Percentiles rank a stretch among this genome's conserved stretches.
Conservation (phyloP, 768 basidiomycete species). For the Daedaleopsis nitida region DNA sequence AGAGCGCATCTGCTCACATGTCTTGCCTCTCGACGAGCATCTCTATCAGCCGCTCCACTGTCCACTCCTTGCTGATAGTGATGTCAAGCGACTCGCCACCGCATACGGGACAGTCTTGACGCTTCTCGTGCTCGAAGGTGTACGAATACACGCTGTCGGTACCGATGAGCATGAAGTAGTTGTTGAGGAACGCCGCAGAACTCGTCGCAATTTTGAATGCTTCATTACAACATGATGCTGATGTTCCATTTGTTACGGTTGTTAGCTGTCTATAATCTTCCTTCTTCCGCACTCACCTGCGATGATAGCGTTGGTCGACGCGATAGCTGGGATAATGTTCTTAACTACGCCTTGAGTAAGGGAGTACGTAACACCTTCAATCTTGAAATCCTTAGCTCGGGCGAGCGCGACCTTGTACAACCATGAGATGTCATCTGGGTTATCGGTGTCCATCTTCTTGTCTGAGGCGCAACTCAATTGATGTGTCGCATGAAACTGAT, state of each 20-base stretch:
- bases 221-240: conserved; percentile 97
- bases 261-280: too few species aligned
- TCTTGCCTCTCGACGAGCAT: conserved; percentile 85
- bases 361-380: conserved; percentile 98
- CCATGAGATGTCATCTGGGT: conserved; percentile 97
- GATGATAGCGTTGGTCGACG: conserved; percentile 97
- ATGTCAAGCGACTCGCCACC: conserved; percentile 87
- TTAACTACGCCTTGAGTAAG: conserved; percentile 98
- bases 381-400: conserved; percentile 92
- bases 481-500: not conserved
- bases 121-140: conserved; percentile 94
- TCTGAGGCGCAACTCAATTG: conserved; percentile 47
- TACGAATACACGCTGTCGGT: conserved; percentile 96
- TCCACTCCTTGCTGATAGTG: conserved; percentile 67
- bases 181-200: conserved; percentile 91
- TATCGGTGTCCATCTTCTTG: conserved; percentile 95
- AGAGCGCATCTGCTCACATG: conserved; percentile 58
- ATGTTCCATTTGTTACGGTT: not conserved
- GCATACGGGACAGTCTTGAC: conserved; percentile 94
- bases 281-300: conserved; percentile 58
- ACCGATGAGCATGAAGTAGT: conserved; percentile 98
- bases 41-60: conserved; percentile 87
- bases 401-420: conserved; percentile 76
- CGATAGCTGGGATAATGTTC: conserved; percentile 99
- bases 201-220: conserved; percentile 98